phyloP scores from a whole-genome alignment of 1,284 basidiomycete species.

The Apiotrichum gamsii region DNA sequence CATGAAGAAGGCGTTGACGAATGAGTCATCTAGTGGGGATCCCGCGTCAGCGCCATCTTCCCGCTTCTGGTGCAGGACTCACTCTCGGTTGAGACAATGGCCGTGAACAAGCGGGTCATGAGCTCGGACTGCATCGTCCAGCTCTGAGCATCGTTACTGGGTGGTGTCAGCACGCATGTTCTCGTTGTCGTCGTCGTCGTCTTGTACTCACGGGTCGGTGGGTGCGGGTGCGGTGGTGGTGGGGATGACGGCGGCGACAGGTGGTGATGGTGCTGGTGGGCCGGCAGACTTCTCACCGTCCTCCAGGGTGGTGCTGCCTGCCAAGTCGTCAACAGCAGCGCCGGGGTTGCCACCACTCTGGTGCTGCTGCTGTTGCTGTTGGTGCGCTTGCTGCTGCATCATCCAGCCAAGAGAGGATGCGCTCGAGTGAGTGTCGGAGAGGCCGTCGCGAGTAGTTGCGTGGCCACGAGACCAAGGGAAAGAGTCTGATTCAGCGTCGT shows the following conservation, averaged over 20 bases:
- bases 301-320: background rate
- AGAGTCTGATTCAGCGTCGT: background rate
- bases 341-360: no score
- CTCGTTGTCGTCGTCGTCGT: no score
- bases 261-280: background rate
- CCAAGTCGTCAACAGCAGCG: no score
- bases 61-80: conserved; percentile 3
- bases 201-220: background rate
- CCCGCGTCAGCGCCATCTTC: background rate
- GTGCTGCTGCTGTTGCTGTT: background rate
- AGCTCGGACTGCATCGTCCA: conserved; percentile 24
- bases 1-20: conserved; percentile 41
- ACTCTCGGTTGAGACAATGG: conserved; percentile 40
- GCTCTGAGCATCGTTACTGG: background rate
- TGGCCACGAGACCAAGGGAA: no score
- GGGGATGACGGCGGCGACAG: background rate
- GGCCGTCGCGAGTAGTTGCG: conserved; percentile 6
- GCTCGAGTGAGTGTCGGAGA: conserved; percentile 27
- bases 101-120: conserved; percentile 34
- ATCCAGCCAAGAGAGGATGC: conserved; percentile 33
- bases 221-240: background rate
- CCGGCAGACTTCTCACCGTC: no score
- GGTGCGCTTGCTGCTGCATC: conserved; percentile 15
- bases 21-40: conserved; percentile 28
- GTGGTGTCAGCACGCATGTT: no score